Conservation (phyloP, 2,329 filamentous ascomycete species). For the Diaporthe aspalathi region DNA sequence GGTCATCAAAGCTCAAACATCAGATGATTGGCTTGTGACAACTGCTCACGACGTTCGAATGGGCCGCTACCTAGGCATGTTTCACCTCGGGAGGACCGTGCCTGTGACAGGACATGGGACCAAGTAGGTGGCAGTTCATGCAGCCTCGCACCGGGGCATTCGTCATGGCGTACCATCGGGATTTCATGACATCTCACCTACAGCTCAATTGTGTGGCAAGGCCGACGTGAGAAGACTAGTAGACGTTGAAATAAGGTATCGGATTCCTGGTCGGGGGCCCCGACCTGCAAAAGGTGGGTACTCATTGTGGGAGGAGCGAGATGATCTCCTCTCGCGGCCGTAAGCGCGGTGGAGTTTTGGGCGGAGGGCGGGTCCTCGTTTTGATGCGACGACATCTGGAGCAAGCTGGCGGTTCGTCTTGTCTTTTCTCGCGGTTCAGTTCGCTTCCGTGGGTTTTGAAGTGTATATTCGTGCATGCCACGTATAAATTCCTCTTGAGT, state of each 20-base stretch:
- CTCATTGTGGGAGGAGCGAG: background rate
- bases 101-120: background rate
- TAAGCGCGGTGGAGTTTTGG: constrained; percentile 18
- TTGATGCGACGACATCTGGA: no score
- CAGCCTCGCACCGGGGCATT: background rate
- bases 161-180: no score
- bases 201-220: background rate
- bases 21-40: constrained; percentile 23
- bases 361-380: background rate
- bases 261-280: background rate
- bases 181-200: background rate
- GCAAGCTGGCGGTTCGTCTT: background rate
- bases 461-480: background rate
- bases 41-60: constrained; percentile 13
- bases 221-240: no score
- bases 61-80: constrained; percentile 3
- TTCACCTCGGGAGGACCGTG: background rate
- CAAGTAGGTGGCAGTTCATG: background rate
- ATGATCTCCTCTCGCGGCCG: constrained; percentile 15
- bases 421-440: background rate
- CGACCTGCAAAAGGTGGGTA: constrained; percentile 22
- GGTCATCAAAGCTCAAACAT: constrained; percentile 15
- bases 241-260: constrained; percentile 21
- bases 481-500: background rate
- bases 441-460: background rate